Evolutionary conservation across 352 stramenopile species (phyloP).

Genomic region (Phytophthora capsici): DNA sequence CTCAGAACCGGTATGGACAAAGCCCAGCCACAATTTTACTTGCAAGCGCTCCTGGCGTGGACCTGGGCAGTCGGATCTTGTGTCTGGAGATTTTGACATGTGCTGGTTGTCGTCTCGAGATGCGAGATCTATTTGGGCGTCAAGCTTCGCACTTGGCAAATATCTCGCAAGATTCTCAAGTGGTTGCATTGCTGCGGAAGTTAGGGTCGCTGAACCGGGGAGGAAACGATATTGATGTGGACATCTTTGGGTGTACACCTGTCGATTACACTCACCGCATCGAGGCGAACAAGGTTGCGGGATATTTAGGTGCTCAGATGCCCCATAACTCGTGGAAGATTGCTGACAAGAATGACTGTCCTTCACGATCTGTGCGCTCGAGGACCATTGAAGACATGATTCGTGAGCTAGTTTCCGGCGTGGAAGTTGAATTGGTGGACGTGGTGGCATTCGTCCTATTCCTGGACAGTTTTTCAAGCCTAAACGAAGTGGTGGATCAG

Average conservation of each 20-base stretch:
- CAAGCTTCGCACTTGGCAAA: conserved; percentile 62
- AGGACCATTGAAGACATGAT: conserved; percentile 46
- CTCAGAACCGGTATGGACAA: conserved; percentile 76
- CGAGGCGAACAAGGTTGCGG: conserved; percentile 33
- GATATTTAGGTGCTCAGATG: conserved; percentile 40
- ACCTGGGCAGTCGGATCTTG: conserved; percentile 36
- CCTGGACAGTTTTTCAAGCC: conserved; percentile 67
- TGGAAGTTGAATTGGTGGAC: conserved; percentile 63
- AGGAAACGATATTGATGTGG: conserved; percentile 36
- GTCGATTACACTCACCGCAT: conserved; percentile 55
- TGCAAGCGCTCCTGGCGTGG: conserved; percentile 23
- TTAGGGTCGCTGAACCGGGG: conserved; percentile 28
- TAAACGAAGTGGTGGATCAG: conserved; percentile 66
- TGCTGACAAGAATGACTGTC: conserved; percentile 12
- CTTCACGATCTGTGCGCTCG: conserved; percentile 13
- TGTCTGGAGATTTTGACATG: conserved; percentile 63
- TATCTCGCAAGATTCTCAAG: conserved; percentile 43
- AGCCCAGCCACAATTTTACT: conserved; percentile 65
- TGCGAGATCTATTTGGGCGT: conserved; percentile 69
- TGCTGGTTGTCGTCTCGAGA: conserved; percentile 54
- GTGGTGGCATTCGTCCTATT: conserved; percentile 76
- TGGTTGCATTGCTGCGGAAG: conserved; percentile 44
- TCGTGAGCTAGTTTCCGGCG: conserved; percentile 36
- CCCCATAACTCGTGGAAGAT: conserved; percentile 41
- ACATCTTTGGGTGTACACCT: conserved; percentile 74